A percentile compares a stretch with the other conserved stretches of the same genome.
Evolutionary conservation across 441 rosid genomes (phyloP).

Genomic region (Adansonia grandidieri): DNA sequence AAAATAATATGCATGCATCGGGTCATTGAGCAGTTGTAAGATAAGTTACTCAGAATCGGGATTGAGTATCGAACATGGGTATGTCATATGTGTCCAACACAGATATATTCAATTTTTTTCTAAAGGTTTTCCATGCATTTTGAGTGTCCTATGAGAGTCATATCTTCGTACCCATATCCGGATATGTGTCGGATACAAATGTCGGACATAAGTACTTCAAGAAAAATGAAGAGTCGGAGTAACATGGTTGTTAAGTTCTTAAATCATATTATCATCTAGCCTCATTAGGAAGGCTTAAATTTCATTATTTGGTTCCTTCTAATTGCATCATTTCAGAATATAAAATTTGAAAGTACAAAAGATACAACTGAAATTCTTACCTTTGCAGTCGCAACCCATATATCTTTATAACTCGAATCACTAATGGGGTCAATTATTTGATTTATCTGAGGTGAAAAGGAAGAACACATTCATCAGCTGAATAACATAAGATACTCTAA

Average conservation of each 20-base stretch:
- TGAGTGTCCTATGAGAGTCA: too few relatives aligned
- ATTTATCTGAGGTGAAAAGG: conserved; percentile 49
- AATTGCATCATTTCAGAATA: conserved; percentile 4
- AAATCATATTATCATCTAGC: conserved; percentile 8
- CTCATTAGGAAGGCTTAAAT: neutral
- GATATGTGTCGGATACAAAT: neutral
- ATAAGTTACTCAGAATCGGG: too few relatives aligned
- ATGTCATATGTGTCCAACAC: neutral
- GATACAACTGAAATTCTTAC: conserved; percentile 43
- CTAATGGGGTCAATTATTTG: conserved; percentile 76
- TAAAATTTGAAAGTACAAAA: neutral
- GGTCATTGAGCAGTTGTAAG: neutral
- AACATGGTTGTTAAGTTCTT: neutral
- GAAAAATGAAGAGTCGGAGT: neutral
- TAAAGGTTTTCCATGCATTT: too few relatives aligned
- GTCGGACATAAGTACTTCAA: neutral
- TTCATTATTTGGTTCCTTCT: neutral
- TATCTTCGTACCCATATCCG: neutral
- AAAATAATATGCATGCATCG: neutral
- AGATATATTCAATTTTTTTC: too few relatives aligned
- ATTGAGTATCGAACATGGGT: too few relatives aligned
- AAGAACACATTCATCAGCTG: conserved; percentile 26
- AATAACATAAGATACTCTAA: conserved; percentile 9
- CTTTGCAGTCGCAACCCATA: conserved; percentile 91
- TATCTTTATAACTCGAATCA: conserved; percentile 85